These are phyloP conservation scores for Verruconis gallopava DNA, from an alignment of 2,329 filamentous ascomycete genomes.

Conservation along the genomic window DNA sequence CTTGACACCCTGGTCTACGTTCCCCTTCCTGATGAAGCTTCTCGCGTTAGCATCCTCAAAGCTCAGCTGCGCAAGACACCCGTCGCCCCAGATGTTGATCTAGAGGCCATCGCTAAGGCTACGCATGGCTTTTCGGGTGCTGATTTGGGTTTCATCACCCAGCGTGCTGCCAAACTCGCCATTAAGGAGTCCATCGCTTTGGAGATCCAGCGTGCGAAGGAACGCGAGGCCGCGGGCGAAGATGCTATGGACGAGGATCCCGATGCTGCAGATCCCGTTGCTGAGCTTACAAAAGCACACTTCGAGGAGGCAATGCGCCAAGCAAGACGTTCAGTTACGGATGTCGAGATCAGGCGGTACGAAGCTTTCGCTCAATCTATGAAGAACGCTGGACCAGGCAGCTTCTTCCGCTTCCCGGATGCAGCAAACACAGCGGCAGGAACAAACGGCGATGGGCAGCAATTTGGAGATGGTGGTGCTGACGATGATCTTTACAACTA, in stretches of 20 bases:
- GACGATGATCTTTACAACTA: conserved; percentile 97
- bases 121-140: conserved; percentile 99
- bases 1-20: conserved; percentile 98
- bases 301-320: conserved; percentile 98
- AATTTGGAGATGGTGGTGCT: conserved; percentile 74
- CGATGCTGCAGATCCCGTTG: conserved; percentile 76
- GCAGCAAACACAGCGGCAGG: conserved; percentile 38
- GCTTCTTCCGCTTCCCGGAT: conserved; percentile 91
- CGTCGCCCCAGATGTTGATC: conserved; percentile 72
- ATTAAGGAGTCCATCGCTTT: conserved; percentile 90
- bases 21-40: conserved; percentile 82
- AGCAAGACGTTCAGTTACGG: conserved; percentile 84
- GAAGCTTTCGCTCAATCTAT: conserved; percentile 98
- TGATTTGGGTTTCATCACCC: conserved; percentile 96
- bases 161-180: conserved; percentile 96
- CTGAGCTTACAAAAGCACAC: conserved; percentile 87
- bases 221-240: conserved; percentile 70
- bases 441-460: conserved; percentile 25
- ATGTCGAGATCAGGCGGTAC: conserved; percentile 95
- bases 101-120: conserved; percentile 86
- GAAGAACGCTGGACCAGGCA: conserved; percentile 93
- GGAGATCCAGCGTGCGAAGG: conserved; percentile 84
- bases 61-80: conserved; percentile 98
- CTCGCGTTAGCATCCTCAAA: conserved; percentile 78
- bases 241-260: conserved; percentile 69